A percentile compares a stretch with the other conserved stretches of the same genome.
Evolutionary conservation across 2,329 filamentous ascomycete genomes (phyloP).

Genomic region (Monosporascus sp.): DNA sequence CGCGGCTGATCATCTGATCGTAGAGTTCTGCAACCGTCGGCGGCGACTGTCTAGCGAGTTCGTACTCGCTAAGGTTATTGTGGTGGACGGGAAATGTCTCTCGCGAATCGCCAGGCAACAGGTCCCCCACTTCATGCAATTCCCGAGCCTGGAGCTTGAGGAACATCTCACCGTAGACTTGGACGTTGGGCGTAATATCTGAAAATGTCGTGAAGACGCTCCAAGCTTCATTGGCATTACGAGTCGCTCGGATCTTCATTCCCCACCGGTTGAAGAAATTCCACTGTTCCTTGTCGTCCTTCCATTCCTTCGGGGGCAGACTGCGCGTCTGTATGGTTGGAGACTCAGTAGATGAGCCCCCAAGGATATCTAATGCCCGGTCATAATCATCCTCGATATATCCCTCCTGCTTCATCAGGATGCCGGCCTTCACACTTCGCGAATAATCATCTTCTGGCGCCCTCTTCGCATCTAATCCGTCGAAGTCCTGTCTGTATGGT

Average conservation of each 20-base stretch:
- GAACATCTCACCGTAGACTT: conserved; percentile 57
- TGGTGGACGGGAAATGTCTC: conserved; percentile 51
- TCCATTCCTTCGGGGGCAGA: conserved; percentile 28
- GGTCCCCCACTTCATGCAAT: conserved; percentile 18
- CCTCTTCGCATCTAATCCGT: conserved; percentile 54
- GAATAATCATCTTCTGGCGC: conserved; percentile 48
- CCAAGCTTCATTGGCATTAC: conserved; percentile 60
- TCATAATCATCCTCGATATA: conserved; percentile 45
- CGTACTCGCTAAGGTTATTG: conserved; percentile 57
- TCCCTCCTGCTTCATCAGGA: conserved; percentile 52
- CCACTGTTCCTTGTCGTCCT: conserved; percentile 16
- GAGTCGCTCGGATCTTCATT: conserved; percentile 51
- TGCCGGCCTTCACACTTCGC: conserved; percentile 46
- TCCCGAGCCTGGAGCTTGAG: conserved; percentile 43
- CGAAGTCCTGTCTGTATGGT: conserved; percentile 51
- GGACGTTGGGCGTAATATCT: conserved; percentile 31
- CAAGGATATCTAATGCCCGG: conserved; percentile 44
- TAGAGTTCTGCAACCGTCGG: conserved; percentile 57
- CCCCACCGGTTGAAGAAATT: conserved; percentile 45
- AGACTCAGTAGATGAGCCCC: conserved; percentile 44
- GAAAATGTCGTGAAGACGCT: conserved; percentile 18
- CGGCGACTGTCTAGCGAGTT: conserved; percentile 56
- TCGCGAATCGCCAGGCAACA: conserved; percentile 55
- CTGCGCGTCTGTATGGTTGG: conserved; percentile 53
- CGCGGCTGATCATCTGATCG: conserved; percentile 46